Percentiles rank a stretch among this genome's conserved stretches.
Conservation (phyloP, 345 rosid species). For the Gynandropsis gynandra region DNA sequence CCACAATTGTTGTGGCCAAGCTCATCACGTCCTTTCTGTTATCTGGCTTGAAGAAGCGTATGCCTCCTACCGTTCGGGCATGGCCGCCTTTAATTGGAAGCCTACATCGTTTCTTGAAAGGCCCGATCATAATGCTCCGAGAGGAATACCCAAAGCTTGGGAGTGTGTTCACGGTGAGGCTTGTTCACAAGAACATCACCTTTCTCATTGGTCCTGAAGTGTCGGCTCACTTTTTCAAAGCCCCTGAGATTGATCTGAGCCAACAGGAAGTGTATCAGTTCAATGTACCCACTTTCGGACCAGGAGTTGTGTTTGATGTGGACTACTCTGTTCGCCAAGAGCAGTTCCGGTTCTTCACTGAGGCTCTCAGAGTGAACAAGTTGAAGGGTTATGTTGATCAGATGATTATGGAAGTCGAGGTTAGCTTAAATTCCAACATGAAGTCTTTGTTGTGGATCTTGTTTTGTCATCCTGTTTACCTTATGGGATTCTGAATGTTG, state of each 20-base stretch:
- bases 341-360: slow-evolving; percentile 94
- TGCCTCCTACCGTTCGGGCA: slow-evolving; percentile 62
- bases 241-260: slow-evolving; percentile 75
- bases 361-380: slow-evolving; percentile 72
- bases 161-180: slow-evolving; percentile 73
- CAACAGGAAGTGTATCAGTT: slow-evolving; percentile 97
- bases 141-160: slow-evolving; percentile 87
- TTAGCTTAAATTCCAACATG: too few relatives aligned
- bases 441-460: too few relatives aligned
- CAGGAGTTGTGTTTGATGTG: slow-evolving; percentile 94
- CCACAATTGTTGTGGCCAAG: slow-evolving; percentile 69
- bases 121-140: slow-evolving; percentile 74
- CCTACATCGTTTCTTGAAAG: slow-evolving; percentile 62
- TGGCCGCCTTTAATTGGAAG: slow-evolving; percentile 68
- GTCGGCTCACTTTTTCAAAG: slow-evolving; percentile 96
- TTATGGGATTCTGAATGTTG: slow-evolving; percentile 19
- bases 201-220: slow-evolving; percentile 95
- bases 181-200: slow-evolving; percentile 71
- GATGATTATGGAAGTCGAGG: slow-evolving; percentile 95
- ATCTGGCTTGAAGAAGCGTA: slow-evolving; percentile 56
- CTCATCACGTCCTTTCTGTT: slow-evolving; percentile 48
- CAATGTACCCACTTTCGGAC: slow-evolving; percentile 98
- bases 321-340: slow-evolving; percentile 84
- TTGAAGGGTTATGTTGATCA: slow-evolving; percentile 89
- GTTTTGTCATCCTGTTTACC: too few relatives aligned